phyloP scores from a whole-genome alignment of 331 rosid species.

The Quercus lobata region DNA sequence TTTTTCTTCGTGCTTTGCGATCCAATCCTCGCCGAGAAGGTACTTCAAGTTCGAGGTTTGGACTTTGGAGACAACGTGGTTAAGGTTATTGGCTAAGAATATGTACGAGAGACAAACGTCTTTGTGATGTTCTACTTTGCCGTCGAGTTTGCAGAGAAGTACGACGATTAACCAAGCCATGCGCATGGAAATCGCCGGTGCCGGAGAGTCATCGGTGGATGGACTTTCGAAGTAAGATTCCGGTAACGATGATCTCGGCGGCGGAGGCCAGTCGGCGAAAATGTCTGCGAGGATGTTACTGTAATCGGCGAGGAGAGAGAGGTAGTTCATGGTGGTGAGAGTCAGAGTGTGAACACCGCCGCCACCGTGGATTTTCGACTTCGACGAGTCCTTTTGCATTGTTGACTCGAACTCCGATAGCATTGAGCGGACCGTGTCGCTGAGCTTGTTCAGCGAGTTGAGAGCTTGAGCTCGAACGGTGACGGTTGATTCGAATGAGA shows the following conservation, averaged over 20 bases:
- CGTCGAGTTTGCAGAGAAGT: slow-evolving; percentile 69
- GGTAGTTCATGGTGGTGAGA: slow-evolving; percentile 31
- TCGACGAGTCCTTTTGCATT: slow-evolving; percentile 51
- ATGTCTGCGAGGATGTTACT: slow-evolving; percentile 39
- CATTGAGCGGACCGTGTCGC: slow-evolving; percentile 29
- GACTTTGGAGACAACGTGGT: slow-evolving; percentile 37
- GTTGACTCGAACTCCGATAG: slow-evolving; percentile 39
- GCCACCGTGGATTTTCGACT: slow-evolving; percentile 15
- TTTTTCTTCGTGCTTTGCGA: slow-evolving; percentile 37
- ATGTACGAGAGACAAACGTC: slow-evolving; percentile 51
- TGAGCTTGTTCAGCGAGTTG: slow-evolving; percentile 33
- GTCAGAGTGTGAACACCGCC: slow-evolving; percentile 45
- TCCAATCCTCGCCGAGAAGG: slow-evolving; percentile 68
- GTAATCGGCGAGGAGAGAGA: slow-evolving; percentile 58
- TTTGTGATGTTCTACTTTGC: slow-evolving; percentile 47
- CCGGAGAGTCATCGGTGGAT: slow-evolving; percentile 13
- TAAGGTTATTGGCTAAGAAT: slow-evolving; percentile 63
- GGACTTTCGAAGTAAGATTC: slow-evolving; percentile 34
- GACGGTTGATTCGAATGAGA: slow-evolving; percentile 45
- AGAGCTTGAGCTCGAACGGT: slow-evolving; percentile 37
- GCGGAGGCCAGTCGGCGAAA: slow-evolving; percentile 27
- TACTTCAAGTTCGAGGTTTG: slow-evolving; percentile 47
- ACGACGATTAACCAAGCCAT: slow-evolving; percentile 54
- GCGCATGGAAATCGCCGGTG: slow-evolving; percentile 18
- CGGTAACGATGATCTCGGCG: slow-evolving; percentile 20